Conservation (phyloP, 106 monocot species). For the Iris macrosiphon region DNA sequence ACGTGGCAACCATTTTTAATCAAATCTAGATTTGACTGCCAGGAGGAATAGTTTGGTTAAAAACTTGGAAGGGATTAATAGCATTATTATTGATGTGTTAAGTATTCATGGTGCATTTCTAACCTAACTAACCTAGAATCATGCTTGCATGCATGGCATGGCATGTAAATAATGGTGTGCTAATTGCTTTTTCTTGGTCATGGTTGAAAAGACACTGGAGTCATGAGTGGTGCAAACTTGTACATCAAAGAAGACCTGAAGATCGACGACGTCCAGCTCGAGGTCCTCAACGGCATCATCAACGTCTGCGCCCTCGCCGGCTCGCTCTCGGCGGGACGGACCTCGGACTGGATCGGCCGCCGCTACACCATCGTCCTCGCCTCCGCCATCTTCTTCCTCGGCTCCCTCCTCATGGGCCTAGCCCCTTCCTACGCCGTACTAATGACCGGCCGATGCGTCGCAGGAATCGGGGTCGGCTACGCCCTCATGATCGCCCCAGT, state of each 20-base stretch:
- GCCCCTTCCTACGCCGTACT: slow-evolving; percentile 24
- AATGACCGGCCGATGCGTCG: slow-evolving; percentile 22
- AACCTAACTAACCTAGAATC: too few species aligned
- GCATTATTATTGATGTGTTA: too few species aligned
- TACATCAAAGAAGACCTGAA: slow-evolving; percentile 27
- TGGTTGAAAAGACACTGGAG: slow-evolving; percentile 23
- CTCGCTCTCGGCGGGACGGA: slow-evolving; percentile 18
- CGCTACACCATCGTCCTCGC: slow-evolving; percentile 23
- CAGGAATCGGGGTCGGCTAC: slow-evolving; percentile 31
- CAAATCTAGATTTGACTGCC: too few species aligned
- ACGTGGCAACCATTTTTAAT: too few species aligned
- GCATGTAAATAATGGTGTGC: slow-evolving; percentile 2
- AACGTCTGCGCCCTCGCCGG: slow-evolving; percentile 23
- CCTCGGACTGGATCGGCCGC: slow-evolving; percentile 29
- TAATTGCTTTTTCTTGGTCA: too few species aligned
- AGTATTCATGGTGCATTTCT: too few species aligned
- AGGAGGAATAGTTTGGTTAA: too few species aligned
- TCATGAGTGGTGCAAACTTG: slow-evolving; percentile 23
- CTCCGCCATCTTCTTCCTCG: slow-evolving; percentile 20
- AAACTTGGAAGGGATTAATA: too few species aligned
- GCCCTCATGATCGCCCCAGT: slow-evolving; percentile 40
- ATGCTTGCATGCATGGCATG: slow-evolving; percentile 3
- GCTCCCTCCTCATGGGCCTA: slow-evolving; percentile 17
- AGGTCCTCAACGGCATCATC: slow-evolving; percentile 15
- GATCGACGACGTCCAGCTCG: slow-evolving; percentile 18